Evolutionary conservation across 1,284 basidiomycete species (phyloP).

Genomic region (Entoloma clypeatum): DNA sequence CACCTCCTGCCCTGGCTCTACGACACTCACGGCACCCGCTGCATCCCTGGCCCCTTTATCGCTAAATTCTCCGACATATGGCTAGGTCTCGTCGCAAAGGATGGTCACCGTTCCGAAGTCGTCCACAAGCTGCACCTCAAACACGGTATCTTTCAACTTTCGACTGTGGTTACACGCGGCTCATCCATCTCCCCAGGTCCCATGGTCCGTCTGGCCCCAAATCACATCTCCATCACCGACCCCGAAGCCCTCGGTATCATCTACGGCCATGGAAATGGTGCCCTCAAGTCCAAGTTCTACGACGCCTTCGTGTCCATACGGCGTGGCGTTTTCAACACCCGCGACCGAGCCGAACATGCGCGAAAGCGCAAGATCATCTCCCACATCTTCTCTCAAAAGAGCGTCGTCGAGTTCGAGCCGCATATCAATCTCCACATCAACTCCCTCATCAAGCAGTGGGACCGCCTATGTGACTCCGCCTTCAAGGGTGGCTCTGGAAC

Average conservation of each 20-base stretch:
- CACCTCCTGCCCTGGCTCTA: slow-evolving; percentile 58
- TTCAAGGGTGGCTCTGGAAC: slow-evolving; percentile 49
- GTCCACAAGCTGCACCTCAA: slow-evolving; percentile 77
- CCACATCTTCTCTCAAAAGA: slow-evolving; percentile 85
- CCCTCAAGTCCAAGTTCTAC: slow-evolving; percentile 78
- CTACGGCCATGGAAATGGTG: slow-evolving; percentile 78
- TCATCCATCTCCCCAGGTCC: slow-evolving; percentile 45
- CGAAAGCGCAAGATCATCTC: slow-evolving; percentile 89
- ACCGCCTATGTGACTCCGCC: slow-evolving; percentile 61
- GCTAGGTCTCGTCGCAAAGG: slow-evolving; percentile 63
- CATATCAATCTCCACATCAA: slow-evolving; percentile 63
- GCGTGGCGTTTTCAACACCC: slow-evolving; percentile 82
- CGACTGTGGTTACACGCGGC: not conserved
- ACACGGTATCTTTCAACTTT: slow-evolving; percentile 49
- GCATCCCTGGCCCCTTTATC: slow-evolving; percentile 70
- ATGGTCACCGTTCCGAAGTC: slow-evolving; percentile 72
- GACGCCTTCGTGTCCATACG: slow-evolving; percentile 79
- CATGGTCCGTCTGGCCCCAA: slow-evolving; percentile 84
- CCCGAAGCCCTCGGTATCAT: slow-evolving; percentile 72
- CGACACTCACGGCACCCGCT: slow-evolving; percentile 57
- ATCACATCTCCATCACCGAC: slow-evolving; percentile 81
- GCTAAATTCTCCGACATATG: slow-evolving; percentile 78
- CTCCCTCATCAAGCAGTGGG: slow-evolving; percentile 73
- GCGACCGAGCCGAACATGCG: slow-evolving; percentile 79
- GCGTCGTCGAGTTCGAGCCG: slow-evolving; percentile 78